Conservation (phyloP, 495 filamentous ascomycete species). For the Collariella sp. region DNA sequence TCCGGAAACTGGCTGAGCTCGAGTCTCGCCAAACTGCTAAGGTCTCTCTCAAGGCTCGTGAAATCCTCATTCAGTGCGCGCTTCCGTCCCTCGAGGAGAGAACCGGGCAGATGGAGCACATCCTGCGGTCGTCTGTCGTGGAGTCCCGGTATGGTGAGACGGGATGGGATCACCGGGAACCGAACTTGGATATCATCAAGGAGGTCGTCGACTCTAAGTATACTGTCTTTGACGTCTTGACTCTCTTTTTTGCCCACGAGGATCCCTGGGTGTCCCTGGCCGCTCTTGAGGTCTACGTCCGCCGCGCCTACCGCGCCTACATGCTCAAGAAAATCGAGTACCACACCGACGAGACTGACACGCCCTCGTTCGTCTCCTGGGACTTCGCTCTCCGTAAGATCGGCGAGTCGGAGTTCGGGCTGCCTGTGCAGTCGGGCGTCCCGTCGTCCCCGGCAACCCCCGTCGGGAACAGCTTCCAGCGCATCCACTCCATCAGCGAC, state of each 20-base stretch:
- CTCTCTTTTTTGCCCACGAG: conserved; percentile 85
- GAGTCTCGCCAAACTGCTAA: conserved; percentile 84
- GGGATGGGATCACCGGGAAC: conserved; percentile 93
- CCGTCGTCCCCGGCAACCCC: conserved; percentile 86
- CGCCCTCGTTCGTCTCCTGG: conserved; percentile 81
- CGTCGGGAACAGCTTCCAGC: conserved; percentile 56
- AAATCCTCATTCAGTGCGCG: conserved; percentile 93
- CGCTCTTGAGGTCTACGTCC: conserved; percentile 90
- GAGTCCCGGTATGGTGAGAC: conserved; percentile 96
- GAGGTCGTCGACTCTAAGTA: conserved; percentile 98
- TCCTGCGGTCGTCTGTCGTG: conserved; percentile 91
- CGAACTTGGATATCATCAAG: conserved; percentile 76
- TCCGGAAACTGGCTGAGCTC: conserved; percentile 82
- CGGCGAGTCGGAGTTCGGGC: conserved; percentile 77
- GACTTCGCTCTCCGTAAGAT: conserved; percentile 91
- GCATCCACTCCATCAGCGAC: conserved; percentile 90
- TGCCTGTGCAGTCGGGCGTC: conserved; percentile 61
- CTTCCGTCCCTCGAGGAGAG: conserved; percentile 93
- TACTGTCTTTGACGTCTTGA: conserved; percentile 93
- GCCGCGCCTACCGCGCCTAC: conserved; percentile 94
- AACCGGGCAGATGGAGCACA: conserved; percentile 95
- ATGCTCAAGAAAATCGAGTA: conserved; percentile 81
- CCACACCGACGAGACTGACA: conserved; percentile 62
- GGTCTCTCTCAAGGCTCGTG: conserved; percentile 92
- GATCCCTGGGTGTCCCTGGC: conserved; percentile 94